Evolutionary conservation across 208 protist species (phyloP).

Genomic region (Crithidia mellificae): DNA sequence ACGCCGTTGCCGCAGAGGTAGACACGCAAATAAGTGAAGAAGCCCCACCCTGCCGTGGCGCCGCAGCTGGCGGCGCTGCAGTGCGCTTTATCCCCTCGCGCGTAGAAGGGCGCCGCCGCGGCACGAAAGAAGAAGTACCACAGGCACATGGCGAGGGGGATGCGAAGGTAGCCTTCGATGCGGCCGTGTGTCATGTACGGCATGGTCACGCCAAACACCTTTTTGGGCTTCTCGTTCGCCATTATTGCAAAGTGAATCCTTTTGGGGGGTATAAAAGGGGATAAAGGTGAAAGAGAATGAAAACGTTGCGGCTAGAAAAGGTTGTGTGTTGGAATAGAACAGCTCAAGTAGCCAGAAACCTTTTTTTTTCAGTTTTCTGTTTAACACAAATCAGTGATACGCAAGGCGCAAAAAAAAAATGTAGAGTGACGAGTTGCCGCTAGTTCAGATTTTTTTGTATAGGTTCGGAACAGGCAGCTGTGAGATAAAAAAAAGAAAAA

Average conservation of each 20-base stretch:
- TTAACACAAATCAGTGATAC: too few relatives aligned
- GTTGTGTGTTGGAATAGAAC: too few relatives aligned
- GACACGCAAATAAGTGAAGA: constrained; percentile 15
- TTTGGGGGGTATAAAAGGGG: not conserved
- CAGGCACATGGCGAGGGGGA: constrained; percentile 19
- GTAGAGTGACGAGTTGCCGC: too few relatives aligned
- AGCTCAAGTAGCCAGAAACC: too few relatives aligned
- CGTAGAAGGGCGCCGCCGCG: constrained; percentile 15
- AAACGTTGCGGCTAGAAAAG: too few relatives aligned
- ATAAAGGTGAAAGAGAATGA: too few relatives aligned
- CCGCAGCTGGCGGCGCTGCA: not conserved
- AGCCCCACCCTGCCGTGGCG: not conserved
- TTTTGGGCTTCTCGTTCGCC: constrained; percentile 3
- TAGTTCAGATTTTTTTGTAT: too few relatives aligned
- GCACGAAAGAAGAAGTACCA: constrained; percentile 26
- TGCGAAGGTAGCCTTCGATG: constrained; percentile 25
- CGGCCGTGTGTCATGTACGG: constrained; percentile 22
- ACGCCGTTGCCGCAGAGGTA: constrained; percentile 29
- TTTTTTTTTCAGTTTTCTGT: too few relatives aligned
- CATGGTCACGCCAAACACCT: constrained; percentile 6
- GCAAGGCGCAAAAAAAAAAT: too few relatives aligned
- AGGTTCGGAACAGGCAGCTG: too few relatives aligned
- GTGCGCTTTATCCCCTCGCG: not conserved
- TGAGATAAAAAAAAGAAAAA: too few relatives aligned
- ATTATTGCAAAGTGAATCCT: constrained; percentile 8